Evolutionary conservation across 495 filamentous ascomycete species (phyloP).

Genomic region (Pseudevernia furfuracea): DNA sequence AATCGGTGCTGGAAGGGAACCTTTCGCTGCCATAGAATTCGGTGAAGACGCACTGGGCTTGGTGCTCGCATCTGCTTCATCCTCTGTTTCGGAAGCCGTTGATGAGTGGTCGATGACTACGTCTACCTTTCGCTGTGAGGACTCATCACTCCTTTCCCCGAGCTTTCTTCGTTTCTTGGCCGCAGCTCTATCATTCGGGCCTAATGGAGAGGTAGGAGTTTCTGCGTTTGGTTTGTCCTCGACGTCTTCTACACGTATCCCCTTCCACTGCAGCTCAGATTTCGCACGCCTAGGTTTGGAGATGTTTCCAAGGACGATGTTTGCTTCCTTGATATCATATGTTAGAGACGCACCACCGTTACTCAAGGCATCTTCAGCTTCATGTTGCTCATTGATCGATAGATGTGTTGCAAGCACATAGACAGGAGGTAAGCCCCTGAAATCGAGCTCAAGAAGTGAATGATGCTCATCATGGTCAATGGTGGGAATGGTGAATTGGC

Average conservation of each 20-base stretch:
- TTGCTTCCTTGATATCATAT: slow-evolving; percentile 63
- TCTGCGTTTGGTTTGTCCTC: not conserved
- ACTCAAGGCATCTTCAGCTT: slow-evolving; percentile 55
- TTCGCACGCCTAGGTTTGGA: slow-evolving; percentile 58
- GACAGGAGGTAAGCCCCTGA: slow-evolving; percentile 54
- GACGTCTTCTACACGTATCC: slow-evolving; percentile 52
- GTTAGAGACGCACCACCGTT: slow-evolving; percentile 52
- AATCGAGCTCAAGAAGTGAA: slow-evolving; percentile 16
- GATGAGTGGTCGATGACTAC: slow-evolving; percentile 8
- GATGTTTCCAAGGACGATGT: slow-evolving; percentile 65
- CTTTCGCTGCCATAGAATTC: not conserved
- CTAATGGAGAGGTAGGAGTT: slow-evolving; percentile 2
- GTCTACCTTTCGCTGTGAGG: not conserved
- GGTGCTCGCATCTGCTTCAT: slow-evolving; percentile 4
- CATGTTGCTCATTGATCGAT: slow-evolving; percentile 49
- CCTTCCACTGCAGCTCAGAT: slow-evolving; percentile 66
- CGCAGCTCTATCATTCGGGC: slow-evolving; percentile 17
- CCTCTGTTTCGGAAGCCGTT: slow-evolving; percentile 13
- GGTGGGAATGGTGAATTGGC: not conserved
- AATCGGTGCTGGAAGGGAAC: not conserved
- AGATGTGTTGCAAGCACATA: slow-evolving; percentile 71
- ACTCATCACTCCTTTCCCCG: not conserved
- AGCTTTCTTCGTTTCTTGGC: slow-evolving; percentile 36
- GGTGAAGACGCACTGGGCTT: slow-evolving; percentile 7
- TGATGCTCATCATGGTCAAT: not conserved